Evolutionary conservation across 2,329 filamentous ascomycete species (phyloP), one percentile per base, ranked within the genome.

Genomic region (Fusarium marasasianum): DNA sequence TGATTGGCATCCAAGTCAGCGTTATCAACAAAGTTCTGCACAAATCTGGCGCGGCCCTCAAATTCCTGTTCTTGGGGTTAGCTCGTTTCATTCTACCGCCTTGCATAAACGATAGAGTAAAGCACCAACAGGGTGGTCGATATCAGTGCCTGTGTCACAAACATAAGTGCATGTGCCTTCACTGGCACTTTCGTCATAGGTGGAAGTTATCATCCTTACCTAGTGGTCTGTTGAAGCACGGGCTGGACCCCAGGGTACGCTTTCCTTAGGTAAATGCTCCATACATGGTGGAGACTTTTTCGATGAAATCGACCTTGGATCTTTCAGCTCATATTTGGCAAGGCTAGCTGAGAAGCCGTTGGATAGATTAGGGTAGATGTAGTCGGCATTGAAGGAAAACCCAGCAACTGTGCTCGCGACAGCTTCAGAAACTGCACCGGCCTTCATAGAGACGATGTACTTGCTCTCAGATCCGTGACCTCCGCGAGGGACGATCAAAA

Each of bases 141-240:
- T 5, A 11, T 24, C 24, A 5, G 44, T 43, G 29, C 50, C 31
- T 13, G 60, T 61, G 15, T 71, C 68, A 4, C 71, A n/a, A 9
- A 71, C 66, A 20, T 71, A 71, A 33, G 50, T 63, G 5, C 66
- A 71, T 4, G 54, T 65, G 11, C 50, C 44, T 20, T 53, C 17
- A n/a, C 55, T 26, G 24, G 55, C 48, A n/a, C 41, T 38, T 14
- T 29, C 6, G 15, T 58, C 20, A 50, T 38, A 24, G 20, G 20
- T n/a, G 15, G 18, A 50, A 11, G 8, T 38, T 11, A 37, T 37
- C 14, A 37, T 37, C 20, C 55, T 50, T 24, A 33, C 24, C 24
- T 3, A 15, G 11, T 7, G 11, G 18, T 29, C 37, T 50, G 31
- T 50, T n/a, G 20, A 8, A 37, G 1, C 37, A 13, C 24, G 41